Percentiles rank a stretch among this genome's conserved stretches.
Conservation (phyloP, 495 filamentous ascomycete genomes). For the Hypoxylon crocopeplum region DNA sequence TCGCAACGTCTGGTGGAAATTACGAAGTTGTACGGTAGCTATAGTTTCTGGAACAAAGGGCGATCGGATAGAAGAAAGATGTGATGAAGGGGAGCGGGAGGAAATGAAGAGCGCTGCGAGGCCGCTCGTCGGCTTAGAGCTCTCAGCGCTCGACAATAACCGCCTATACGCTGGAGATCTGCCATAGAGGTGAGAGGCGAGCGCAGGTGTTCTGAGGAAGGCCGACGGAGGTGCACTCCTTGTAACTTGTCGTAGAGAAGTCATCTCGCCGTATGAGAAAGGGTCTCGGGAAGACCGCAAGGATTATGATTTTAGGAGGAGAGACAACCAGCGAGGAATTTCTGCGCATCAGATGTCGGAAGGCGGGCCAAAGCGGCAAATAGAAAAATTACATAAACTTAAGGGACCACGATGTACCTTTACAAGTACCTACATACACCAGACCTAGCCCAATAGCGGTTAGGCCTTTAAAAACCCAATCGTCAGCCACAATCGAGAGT, state of each 20-base stretch:
- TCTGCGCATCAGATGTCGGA: constrained; percentile 26
- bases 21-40: constrained; percentile 43
- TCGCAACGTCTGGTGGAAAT: constrained; percentile 51
- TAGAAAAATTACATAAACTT: constrained; percentile 33
- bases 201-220: constrained; percentile 44
- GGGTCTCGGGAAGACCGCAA: constrained; percentile 24
- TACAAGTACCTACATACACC: background rate
- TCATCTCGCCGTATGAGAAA: constrained; percentile 47
- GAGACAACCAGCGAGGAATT: constrained; percentile 24
- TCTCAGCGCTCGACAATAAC: constrained; percentile 54
- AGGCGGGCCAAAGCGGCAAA: constrained; percentile 39
- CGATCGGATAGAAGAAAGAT: constrained; percentile 49
- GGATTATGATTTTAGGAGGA: constrained; percentile 10
- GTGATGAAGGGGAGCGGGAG: constrained; percentile 35
- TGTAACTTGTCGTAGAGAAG: constrained; percentile 51
- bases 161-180: constrained; percentile 65
- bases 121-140: constrained; percentile 26
- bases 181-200: constrained; percentile 53
- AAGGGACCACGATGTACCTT: background rate
- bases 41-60: constrained; percentile 51
- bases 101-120: constrained; percentile 31
- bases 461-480: too few relatives aligned
- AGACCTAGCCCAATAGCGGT: too few relatives aligned
- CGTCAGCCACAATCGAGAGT: background rate
- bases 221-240: constrained; percentile 49